Base-by-base conservation (phyloP, 176 grass and related monocot genomes). In the Oryza meridionalis region DNA sequence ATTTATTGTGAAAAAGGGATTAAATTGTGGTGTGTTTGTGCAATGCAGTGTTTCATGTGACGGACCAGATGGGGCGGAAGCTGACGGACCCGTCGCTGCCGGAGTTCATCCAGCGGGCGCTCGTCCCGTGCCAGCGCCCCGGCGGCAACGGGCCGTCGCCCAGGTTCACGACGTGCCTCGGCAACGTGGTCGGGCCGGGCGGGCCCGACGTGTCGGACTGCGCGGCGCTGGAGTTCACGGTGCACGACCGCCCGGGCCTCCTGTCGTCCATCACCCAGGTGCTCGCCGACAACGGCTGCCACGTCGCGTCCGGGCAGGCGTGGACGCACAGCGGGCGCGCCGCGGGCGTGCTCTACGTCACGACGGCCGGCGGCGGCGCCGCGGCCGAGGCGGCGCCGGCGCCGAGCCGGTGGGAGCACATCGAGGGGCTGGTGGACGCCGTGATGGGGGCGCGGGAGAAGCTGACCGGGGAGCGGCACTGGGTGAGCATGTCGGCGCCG, bases 1-100 rank as follows among this genome's bases (percentile, higher is more conserved):
- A 35, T 35, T 17, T 19, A 0, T 7, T 4, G 19, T 1, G 3
- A 24, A 24, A 62, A 24, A 24, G 3, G 58, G 63, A 37, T 45
- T 10, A 21, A 40, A 66, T 70, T 81, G 7, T 25, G 45, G 16
- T 61, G 35, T 14, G 29, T 31, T 2, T 65, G 49, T 7, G 37
- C 47, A n/a, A 79, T 76, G 66, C 88, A 96, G 94, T 93, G 77
- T 96, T 96, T 81, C 94, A 96, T 49, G 91, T 96, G 67, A 90
- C 91, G 19, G 94, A 93, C 84, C 91, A 89, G 83, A 84, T 91
- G 40, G 88, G 88, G 27, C 85, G 72, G 38, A 93, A 93, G 77
- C 86, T 93, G 31, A 83, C 88, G 10, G 94, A 93, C 69, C 86
- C 87, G 21, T 84, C 78, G 64, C 77, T 93, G 6, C 80, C 88